Evolutionary conservation across 2,329 filamentous ascomycete species (phyloP), one percentile per base, ranked within the genome.

Genomic region (Fusarium xylarioides): DNA sequence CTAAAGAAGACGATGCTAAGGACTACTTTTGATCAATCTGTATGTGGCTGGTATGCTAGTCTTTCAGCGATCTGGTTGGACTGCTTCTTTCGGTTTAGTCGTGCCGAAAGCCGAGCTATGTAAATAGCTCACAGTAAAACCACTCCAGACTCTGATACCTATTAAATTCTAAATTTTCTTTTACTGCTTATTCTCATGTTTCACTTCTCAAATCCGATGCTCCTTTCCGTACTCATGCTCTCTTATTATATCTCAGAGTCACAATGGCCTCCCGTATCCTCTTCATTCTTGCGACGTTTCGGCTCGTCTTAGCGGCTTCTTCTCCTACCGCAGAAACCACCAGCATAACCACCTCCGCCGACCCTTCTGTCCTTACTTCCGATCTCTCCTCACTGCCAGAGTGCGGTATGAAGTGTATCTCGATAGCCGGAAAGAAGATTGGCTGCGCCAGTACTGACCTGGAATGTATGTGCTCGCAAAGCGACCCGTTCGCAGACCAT

Each of bases 1-100:
- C 12, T 18, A 1, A 11, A 11, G 14, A 30, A 16, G 26, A 15
- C 10, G 14, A 8, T 26, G 11, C 1, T 1, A 3, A 16, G 4
- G 44, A 11, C 14, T 30, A 7, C 9, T 30, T 30, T 30, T 30
- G 7, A 8, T 21, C 12, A 46, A 28, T 28, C 26, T 7, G 26
- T 28, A 28, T 28, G 26, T 28, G 26, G 26, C 26, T 28, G 26
- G 23, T 26, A 15, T 26, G 4, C 28, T 47, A 11, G 8, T 11
- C 10, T 16, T 11, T 26, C 4, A 21, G 2, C 18, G 12, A 12
- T 28, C 23, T 53, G 2, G 34, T 28, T 12, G 18, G 49, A 7
- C 49, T 37, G n/a, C 49, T 37, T 16, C 12, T 35, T 53, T 23
- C 18, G 49, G 32, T 19, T 37, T 53, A 53, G 49, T 37, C 23